Percentiles rank a stretch among this genome's conserved stretches.
phyloP scores from a whole-genome alignment of 2,329 filamentous ascomycete species.

The Pseudogymnoascus sp. region DNA sequence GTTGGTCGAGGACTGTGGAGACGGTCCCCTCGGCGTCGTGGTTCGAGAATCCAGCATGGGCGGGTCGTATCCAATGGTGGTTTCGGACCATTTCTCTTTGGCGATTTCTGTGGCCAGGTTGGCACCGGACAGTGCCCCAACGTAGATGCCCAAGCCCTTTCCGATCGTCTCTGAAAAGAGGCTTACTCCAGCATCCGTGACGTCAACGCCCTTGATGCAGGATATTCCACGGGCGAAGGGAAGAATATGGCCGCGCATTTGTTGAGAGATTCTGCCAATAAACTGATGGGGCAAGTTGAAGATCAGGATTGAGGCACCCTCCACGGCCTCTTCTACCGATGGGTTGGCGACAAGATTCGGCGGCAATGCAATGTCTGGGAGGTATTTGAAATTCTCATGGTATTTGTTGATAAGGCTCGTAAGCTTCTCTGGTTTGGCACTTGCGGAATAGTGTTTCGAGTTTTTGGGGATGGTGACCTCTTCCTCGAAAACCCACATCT shows the following conservation, averaged over 20 bases:
- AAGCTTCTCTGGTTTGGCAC: constrained; percentile 71
- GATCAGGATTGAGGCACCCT: constrained; percentile 77
- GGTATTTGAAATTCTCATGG: constrained; percentile 97
- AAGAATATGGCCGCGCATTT: constrained; percentile 79
- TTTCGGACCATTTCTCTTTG: constrained; percentile 92
- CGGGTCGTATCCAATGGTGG: constrained; percentile 92
- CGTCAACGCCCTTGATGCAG: constrained; percentile 97
- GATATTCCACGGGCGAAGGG: constrained; percentile 90
- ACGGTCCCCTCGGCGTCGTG: constrained; percentile 51
- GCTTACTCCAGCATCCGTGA: constrained; percentile 75
- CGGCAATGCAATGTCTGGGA: constrained; percentile 79
- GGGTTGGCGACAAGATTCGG: constrained; percentile 78
- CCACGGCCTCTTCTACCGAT: constrained; percentile 70
- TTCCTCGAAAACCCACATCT: constrained; percentile 99
- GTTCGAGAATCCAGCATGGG: constrained; percentile 78
- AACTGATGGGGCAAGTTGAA: constrained; percentile 98
- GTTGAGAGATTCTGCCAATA: constrained; percentile 76
- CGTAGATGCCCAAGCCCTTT: constrained; percentile 86
- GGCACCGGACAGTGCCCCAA: constrained; percentile 86
- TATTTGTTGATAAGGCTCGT: constrained; percentile 82
- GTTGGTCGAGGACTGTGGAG: constrained; percentile 40
- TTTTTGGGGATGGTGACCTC: constrained; percentile 65
- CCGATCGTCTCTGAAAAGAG: constrained; percentile 95
- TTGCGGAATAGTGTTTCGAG: constrained; percentile 61
- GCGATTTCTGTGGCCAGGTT: constrained; percentile 96